These are phyloP conservation scores for Triangularia setosa DNA, from an alignment of 2,329 filamentous ascomycete genomes.

Conservation along the genomic window DNA sequence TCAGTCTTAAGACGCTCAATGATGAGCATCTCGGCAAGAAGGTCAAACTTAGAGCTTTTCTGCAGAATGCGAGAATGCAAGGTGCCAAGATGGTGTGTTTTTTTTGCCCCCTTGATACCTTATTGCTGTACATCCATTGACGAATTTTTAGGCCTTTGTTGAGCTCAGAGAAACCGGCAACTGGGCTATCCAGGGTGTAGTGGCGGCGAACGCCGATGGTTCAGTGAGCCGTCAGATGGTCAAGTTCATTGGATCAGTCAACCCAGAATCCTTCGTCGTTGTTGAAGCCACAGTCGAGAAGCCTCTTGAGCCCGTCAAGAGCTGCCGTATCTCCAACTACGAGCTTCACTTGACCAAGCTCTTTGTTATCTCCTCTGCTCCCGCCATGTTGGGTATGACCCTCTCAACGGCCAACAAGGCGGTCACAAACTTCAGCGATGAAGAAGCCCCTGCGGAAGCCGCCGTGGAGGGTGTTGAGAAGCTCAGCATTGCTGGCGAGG, in stretches of 20 bases:
- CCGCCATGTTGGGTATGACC: slow-evolving; percentile 55
- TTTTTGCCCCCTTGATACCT: background rate
- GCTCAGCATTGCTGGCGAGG: slow-evolving; percentile 30
- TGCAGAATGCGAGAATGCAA: slow-evolving; percentile 85
- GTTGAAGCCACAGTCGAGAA: slow-evolving; percentile 79
- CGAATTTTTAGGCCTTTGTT: slow-evolving; percentile 58
- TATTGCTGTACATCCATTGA: background rate
- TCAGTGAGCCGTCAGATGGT: slow-evolving; percentile 83
- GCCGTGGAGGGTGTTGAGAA: slow-evolving; percentile 27
- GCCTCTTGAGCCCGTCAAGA: slow-evolving; percentile 84
- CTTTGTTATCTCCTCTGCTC: slow-evolving; percentile 67
- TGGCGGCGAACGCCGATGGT: slow-evolving; percentile 62
- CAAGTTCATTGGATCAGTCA: slow-evolving; percentile 69
- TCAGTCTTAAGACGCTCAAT: slow-evolving; percentile 59
- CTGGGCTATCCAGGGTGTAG: slow-evolving; percentile 78
- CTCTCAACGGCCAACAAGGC: slow-evolving; percentile 52
- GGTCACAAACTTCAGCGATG: slow-evolving; percentile 57
- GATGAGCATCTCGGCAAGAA: slow-evolving; percentile 64
- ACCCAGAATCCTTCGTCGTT: slow-evolving; percentile 75
- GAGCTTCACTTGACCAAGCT: slow-evolving; percentile 88
- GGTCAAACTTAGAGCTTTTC: slow-evolving; percentile 71
- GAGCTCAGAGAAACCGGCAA: slow-evolving; percentile 74
- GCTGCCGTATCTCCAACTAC: slow-evolving; percentile 70
- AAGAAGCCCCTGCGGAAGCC: slow-evolving; percentile 40
- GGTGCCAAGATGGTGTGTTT: slow-evolving; percentile 69